Evolutionary conservation across 2,329 filamentous ascomycete genomes (phyloP), one percentile per base, ranked within the genome.

Genomic region (Fusarium camptoceras): DNA sequence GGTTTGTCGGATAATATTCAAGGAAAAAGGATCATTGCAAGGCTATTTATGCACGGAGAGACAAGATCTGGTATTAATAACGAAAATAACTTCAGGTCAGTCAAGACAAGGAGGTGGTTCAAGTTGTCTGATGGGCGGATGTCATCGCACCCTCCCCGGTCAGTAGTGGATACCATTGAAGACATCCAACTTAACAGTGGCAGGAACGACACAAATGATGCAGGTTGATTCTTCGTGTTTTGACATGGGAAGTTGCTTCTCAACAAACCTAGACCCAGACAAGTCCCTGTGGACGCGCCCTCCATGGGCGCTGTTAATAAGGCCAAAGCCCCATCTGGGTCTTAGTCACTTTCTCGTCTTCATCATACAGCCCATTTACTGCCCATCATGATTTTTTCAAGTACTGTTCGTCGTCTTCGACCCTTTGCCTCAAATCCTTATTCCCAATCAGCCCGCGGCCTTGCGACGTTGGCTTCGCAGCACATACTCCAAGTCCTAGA

Each of bases 81-180:
- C 30, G 30, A 16, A 16, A 16, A 5, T 8, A 30, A 15, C 12
- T 30, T 30, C 28, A 30, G 28, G 28, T 37, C 31, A 11, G 10
- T n/a, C 18, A 37, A 4, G 18, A 37, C 18, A 37, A 10, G 34
- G 18, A 34, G 31, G 31, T 18, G 31, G 2, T 31, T 31, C 30
- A 31, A 31, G 7, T 31, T 3, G 6, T 30, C 12, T 15, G 5
- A 49, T 18, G 16, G 25, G 47, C 4, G 20, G 20, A 31, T 14
- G 6, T 2, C 46, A 49, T 31, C 3, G 90, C 25, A 27, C 34
- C 9, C 27, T 39, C n/a, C 59, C 72, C 10, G 68, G 48, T 1
- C 51, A 48, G 47, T 77, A 76, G n/a, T 31, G 51, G 51, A 10
- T 37, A 31, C 25, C n/a, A n/a, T 30, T 22, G 8, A 47, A 18